These are phyloP conservation scores for Apiotrichum sp. DNA, from an alignment of 1,284 basidiomycete genomes.

Conservation along the genomic window DNA sequence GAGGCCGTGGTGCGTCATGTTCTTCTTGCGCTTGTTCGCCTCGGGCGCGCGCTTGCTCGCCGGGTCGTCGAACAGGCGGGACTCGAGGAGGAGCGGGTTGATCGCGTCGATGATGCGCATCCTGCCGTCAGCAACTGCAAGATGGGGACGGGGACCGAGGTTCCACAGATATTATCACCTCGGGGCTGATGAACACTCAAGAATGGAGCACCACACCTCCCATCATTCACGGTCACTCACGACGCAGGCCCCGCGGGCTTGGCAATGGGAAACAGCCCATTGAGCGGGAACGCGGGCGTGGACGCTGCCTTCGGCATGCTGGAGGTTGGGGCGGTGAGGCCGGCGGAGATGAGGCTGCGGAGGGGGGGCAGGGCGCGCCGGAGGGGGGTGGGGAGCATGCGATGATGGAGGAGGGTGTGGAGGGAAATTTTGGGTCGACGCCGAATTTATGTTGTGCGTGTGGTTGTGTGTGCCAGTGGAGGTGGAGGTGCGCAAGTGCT, in stretches of 20 bases:
- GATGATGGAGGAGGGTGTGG: no score
- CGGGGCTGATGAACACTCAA: no score
- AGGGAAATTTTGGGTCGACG: no score
- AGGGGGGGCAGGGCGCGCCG: no score
- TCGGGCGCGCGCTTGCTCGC: conserved; percentile 5
- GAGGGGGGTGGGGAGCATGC: no score
- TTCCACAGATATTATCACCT: neutral
- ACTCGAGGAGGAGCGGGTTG: conserved; percentile 71
- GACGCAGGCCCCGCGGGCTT: conserved; percentile 47
- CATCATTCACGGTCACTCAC: conserved; percentile 19
- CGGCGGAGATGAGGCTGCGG: neutral
- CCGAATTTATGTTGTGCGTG: no score
- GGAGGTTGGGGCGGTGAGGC: neutral
- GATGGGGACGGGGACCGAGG: neutral
- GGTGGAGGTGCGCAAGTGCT: no score
- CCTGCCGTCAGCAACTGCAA: conserved; percentile 47
- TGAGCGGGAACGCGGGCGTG: conserved; percentile 39
- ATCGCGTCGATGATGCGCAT: conserved; percentile 86
- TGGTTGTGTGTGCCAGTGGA: no score
- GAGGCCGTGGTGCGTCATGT: conserved; percentile 36
- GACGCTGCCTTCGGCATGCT: conserved; percentile 43
- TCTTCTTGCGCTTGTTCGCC: conserved; percentile 35
- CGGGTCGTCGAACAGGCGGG: conserved; percentile 65
- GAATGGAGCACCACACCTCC: no score
- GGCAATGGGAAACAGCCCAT: conserved; percentile 47